These are phyloP conservation scores for Melastoma malabathricum DNA, from an alignment of 345 rosid species.

Conservation along the genomic window DNA sequence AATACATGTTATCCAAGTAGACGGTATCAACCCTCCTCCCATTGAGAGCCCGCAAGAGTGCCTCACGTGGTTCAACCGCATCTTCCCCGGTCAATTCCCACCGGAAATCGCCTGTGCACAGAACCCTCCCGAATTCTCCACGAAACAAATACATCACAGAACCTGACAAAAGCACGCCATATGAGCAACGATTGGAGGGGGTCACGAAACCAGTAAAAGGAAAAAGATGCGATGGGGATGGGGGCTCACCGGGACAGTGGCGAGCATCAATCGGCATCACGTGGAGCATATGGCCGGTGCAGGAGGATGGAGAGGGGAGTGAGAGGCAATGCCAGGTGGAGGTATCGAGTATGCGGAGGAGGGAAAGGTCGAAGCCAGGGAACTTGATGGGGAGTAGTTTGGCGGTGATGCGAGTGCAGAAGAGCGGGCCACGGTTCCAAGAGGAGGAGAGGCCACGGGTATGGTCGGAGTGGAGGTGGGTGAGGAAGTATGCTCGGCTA, in stretches of 20 bases:
- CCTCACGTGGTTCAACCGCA: conserved; percentile 18
- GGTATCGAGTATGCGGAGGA: conserved; percentile 43
- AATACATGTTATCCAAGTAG: conserved; percentile 69
- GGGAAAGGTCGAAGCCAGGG: conserved; percentile 47
- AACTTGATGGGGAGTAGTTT: conserved; percentile 56
- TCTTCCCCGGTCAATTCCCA: conserved; percentile 37
- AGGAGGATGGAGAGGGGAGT: conserved; percentile 34
- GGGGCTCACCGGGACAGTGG: conserved; percentile 50
- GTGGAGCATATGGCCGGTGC: conserved; percentile 18
- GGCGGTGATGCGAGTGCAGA: conserved; percentile 67
- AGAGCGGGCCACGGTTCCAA: conserved; percentile 56
- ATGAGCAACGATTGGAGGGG: background rate
- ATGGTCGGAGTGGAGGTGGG: conserved; percentile 69
- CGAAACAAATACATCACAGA: conserved; percentile 70
- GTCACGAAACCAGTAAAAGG: background rate
- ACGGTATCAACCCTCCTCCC: conserved; percentile 27
- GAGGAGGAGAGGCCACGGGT: conserved; percentile 43
- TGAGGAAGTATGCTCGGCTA: conserved; percentile 64
- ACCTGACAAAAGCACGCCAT: conserved; percentile 19
- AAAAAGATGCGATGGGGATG: background rate
- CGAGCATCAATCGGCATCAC: conserved; percentile 58
- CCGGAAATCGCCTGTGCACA: conserved; percentile 65
- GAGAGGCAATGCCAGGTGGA: conserved; percentile 46
- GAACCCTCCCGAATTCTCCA: conserved; percentile 55
- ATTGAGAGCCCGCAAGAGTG: conserved; percentile 32